Conservation (phyloP, 192 early-diverging fungal species). For the Podila verticillata region DNA sequence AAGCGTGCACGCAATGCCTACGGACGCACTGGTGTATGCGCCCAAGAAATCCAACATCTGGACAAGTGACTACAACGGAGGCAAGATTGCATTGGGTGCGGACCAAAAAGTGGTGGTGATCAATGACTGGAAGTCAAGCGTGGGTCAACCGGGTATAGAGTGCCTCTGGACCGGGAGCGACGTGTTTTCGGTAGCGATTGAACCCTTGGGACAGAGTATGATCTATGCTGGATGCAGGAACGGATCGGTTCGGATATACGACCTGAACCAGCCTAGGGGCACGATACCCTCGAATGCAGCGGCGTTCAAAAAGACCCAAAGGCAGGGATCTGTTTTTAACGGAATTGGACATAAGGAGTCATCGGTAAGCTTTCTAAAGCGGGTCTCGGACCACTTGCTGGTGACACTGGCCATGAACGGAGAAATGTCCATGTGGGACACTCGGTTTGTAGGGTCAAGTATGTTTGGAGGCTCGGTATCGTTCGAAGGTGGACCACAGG, state of each 20-base stretch:
- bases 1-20: background rate
- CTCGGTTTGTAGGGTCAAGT: constrained; percentile 19
- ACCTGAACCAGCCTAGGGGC: constrained; percentile 15
- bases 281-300: background rate
- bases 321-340: background rate
- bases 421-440: constrained; percentile 43
- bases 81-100: constrained; percentile 18
- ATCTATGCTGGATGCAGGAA: constrained; percentile 48
- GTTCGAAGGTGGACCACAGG: background rate
- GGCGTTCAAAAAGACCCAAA: constrained; percentile 5
- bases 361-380: constrained; percentile 20
- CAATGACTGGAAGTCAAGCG: constrained; percentile 15
- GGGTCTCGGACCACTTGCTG: constrained; percentile 23
- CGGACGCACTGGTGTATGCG: background rate
- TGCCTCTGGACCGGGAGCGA: constrained; percentile 40
- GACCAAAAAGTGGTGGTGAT: constrained; percentile 19
- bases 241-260: constrained; percentile 25
- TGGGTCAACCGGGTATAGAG: background rate
- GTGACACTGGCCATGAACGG: constrained; percentile 49
- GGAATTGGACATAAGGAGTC: constrained; percentile 44
- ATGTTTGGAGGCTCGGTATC: background rate
- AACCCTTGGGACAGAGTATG: constrained; percentile 11
- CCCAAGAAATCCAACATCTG: constrained; percentile 33
- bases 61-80: constrained; percentile 13
- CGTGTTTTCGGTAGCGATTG: constrained; percentile 32